Evolutionary conservation across 768 basidiomycete genomes (phyloP), one percentile per base, ranked within the genome.

Genomic region (Amanita phalloides): DNA sequence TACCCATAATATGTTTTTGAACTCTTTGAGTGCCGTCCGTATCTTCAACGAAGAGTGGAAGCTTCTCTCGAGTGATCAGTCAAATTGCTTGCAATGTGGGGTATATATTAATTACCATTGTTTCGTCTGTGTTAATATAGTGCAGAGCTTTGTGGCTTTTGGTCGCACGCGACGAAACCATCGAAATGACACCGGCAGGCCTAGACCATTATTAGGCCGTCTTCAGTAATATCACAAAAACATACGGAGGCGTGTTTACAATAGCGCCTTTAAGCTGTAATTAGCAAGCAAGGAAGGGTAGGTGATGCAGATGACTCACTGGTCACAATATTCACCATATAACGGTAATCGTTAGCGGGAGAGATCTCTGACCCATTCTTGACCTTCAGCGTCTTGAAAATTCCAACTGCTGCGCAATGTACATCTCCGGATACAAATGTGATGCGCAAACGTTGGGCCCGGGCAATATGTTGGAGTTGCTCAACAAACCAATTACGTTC

Each of bases 391-490:
- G 87, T 87, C 66, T 84, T 90, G 56, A 93, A 68, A 2, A 83
- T 65, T 2, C 86, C 88, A 0, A 92, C 88, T 1, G 90, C 87
- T 0, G 88, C 88, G 58, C 88, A 88, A 62, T 97, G 95, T 11
- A 97, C 95, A 63, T 99, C 94, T 3, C 96, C 96, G 0, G 85
- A 86, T 14, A 98, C 61, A 66, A 94, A 93, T 0, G 84, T 77
- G n/a, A 99, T 73, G 25, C 96, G 79, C 28, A 86, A 64, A 25
- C 75, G 72, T 64, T 78, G 81, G 45, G 67, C 64, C 41, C 68
- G 64, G 0, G 93, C 86, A 55, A 90, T 73, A 20, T 73, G 69
- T 64, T 97, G 95, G 56, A 90, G 73, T 61, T 85, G 77, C 56
- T 82, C 73, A 41, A 98, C 77, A 23, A 97, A 71, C 82, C 80